Base-by-base conservation (phyloP, 768 basidiomycete genomes). In the Auriscalpium orientale region DNA sequence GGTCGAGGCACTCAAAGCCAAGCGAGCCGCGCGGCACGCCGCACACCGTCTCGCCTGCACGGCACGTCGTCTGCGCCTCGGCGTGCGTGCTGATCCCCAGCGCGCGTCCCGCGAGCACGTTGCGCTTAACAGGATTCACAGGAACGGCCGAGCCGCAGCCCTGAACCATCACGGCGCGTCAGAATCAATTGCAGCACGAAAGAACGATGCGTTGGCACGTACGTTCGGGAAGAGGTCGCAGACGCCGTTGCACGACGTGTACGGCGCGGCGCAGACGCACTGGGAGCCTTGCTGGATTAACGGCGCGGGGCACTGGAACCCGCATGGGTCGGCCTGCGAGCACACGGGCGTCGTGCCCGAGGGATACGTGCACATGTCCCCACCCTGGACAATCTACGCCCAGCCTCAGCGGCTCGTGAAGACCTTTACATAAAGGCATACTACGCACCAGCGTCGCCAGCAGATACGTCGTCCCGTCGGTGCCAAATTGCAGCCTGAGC, bases 1-100 rank as follows among this genome's bases (percentile, higher is more conserved):
- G 70, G 56, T 76, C 68, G 51, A 77, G 59, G 53, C 76, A 77
- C 59, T 76, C 76, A 52, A 71, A 76, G 22, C 57, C 67, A 49
- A 63, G 62, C 8, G 65, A 61, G 49, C 72, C 72, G 37, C 65
- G 58, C 47, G 53, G 49, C 12, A 76, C 65, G 8, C 75, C 75
- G 51, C 76, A 77, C 21, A 76, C 70, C 12, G 58, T 61, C 65
- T 72, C 65, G 40, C 62, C 58, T 5, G 59, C 16, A 43, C 62
- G 67, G 58, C 71, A 75, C 10, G 56, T 58, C 11, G 57, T 56
- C 57, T 65, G 60, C 0, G 72, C 75, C 40, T 70, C 70, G 40
- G 64, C 56, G 36, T 71, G 61, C n/a, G 67, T 69, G 15, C 53
- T 62, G 46, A 71, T 65, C 2, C 63, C 61, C 46, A 21, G 47